Percentiles rank a stretch among this genome's conserved stretches.
phyloP scores from a whole-genome alignment of 2,329 filamentous ascomycete species.

The Fusarium sp. region DNA sequence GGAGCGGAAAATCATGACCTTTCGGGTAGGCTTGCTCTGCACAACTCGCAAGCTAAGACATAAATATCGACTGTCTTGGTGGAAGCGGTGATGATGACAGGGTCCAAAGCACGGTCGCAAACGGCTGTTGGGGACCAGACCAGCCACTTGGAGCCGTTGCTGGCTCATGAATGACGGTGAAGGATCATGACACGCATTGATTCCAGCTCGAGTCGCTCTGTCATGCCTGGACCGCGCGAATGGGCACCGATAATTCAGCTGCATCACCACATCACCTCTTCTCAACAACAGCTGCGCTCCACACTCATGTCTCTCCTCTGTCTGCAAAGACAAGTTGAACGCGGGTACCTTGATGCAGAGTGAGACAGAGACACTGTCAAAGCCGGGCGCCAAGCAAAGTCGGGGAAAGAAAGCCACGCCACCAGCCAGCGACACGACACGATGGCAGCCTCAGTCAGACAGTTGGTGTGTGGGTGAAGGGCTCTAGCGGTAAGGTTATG shows the following conservation, averaged over 20 bases:
- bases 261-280: constrained; percentile 7
- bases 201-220: background rate
- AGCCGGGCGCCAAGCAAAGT: constrained; percentile 16
- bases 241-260: background rate
- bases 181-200: background rate
- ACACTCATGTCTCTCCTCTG: background rate
- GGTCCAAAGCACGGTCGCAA: constrained; percentile 22
- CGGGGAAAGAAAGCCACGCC: constrained; percentile 27
- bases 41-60: constrained; percentile 3
- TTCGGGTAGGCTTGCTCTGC: constrained; percentile 6
- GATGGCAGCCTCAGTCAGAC: background rate
- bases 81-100: constrained; percentile 26
- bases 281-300: constrained; percentile 5
- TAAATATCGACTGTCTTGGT: constrained; percentile 18
- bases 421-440: constrained; percentile 11
- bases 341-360: constrained; percentile 14
- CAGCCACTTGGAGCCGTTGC: constrained; percentile 6
- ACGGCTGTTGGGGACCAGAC: constrained; percentile 14
- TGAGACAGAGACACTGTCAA: constrained; percentile 15
- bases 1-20: constrained; percentile 15
- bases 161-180: constrained; percentile 29
- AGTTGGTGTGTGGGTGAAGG: background rate
- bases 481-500: constrained; percentile 8
- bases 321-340: background rate
- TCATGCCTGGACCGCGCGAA: background rate